Base-by-base conservation (phyloP, 495 filamentous ascomycete genomes). In the Podospora bellae-mahoneyi region DNA sequence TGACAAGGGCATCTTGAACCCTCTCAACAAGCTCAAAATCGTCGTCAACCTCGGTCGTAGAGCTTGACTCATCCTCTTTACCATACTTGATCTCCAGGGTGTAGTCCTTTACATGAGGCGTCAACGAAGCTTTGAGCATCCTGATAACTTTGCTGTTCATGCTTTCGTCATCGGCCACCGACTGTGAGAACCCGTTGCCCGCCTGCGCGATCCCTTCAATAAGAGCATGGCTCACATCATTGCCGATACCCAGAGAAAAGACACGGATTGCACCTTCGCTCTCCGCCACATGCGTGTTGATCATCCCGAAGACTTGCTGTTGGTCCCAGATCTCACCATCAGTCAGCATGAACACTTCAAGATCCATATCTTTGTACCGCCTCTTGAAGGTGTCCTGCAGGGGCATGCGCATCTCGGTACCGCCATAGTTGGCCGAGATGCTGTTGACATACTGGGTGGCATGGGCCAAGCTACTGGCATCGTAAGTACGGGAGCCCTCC, bases 301-400 rank as follows among this genome's bases (percentile, higher is more conserved):
- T 71, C 71, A 87, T 85, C 10, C 64, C 13, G 70, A 91, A 89
- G 1, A 92, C 68, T 0, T n/a, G 5, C 0, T 84, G 64, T 66
- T 88, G 85, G 5, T 84, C 26, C 83, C 84, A 91, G 27, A 90
- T 86, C 71, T 91, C 79, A n/a, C 90, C 90, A 73, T 92, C 90
- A 0, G 90, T 92, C 39, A 91, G 75, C 26, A 92, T 68, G 64
- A 93, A 84, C 1, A 91, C 81, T 64, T 91, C 87, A n/a, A 89
- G 78, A 15, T 84, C 76, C 64, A 86, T 80, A 68, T 87, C 81
- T 16, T 70, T 73, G 71, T 80, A 82, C 34, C 85, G 82, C 26
- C 77, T 78, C 59, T 84, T 69, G 60, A 91, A 81, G 0, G 84
- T 78, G 1, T 79, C 82, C 56, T 81, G 74, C 19, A 92, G 68